Base-by-base conservation (phyloP, 805 yeast species). In the Scheffersomyces amazonensis region DNA sequence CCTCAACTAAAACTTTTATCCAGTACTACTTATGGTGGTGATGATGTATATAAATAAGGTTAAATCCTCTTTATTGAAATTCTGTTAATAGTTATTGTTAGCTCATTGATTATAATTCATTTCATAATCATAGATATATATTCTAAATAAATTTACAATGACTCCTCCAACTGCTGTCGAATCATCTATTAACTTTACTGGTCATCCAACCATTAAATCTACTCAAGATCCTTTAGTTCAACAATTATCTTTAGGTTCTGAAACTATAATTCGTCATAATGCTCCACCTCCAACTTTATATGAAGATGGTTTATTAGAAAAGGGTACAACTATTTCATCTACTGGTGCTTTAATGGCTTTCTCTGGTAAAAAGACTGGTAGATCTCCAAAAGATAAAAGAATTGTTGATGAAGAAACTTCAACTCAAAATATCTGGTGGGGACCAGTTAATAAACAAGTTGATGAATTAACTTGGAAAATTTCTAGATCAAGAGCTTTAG, bases 371-470 rank as follows among this genome's bases (percentile, higher is more conserved):
- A 91, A 91, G 72, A 91, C 98, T 39, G 99, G 99, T 57, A 84
- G 99, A 70, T 91, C 97, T 24, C 99, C 99, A 62, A 87, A 86
- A 73, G 99, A 91, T 71, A 91, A 91, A 69, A 86, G 99, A 72
- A 87, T 91, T 63, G 97, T 91, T 46, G 97, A 90, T 56, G 98
- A 93, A 73, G 84, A 79, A 53, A 76, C 93, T 36, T 88, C 96
- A 28, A 68, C 76, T 43, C 76, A 87, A 42, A 73, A 90, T 58
- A 80, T 91, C 53, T 91, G 99, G 99, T 91, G 99, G 99, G 99
- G 99, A 18, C 98, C 98, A 2, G 99, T 91, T 51, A 91, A 91
- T 74, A 88, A 86, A 70, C 87, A 91, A 69, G 90, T 91, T 53
- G 84, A 87, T 43, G 96, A 88, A 68, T 81, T 83, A 62, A 89